Evolutionary conservation across 2,329 filamentous ascomycete genomes (phyloP).

Genomic region (Aspergillus alliaceus): DNA sequence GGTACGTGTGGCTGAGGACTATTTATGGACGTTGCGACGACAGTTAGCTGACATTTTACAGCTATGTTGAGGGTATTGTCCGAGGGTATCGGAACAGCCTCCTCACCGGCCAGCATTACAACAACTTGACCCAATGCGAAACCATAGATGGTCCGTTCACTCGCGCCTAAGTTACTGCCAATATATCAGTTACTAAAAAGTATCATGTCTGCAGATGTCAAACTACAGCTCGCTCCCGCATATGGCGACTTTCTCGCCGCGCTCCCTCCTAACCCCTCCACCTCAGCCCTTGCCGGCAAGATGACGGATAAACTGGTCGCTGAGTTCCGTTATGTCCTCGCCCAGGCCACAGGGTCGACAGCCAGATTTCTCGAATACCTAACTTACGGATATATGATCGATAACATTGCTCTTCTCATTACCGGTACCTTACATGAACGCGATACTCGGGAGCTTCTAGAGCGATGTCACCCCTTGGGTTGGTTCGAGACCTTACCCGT

Average conservation of each 20-base stretch:
- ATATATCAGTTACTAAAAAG: slow-evolving; percentile 1
- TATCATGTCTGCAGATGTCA: slow-evolving; percentile 68
- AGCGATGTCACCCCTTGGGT: slow-evolving; percentile 92
- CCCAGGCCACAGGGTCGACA: slow-evolving; percentile 86
- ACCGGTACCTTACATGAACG: slow-evolving; percentile 96
- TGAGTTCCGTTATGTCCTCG: slow-evolving; percentile 94
- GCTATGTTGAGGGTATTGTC: slow-evolving; percentile 96
- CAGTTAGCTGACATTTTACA: slow-evolving; percentile 40
- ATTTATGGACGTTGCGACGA: not conserved
- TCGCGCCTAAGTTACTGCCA: not conserved
- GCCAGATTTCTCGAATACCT: slow-evolving; percentile 97
- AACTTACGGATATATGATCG: slow-evolving; percentile 99
- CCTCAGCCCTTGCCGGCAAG: slow-evolving; percentile 88
- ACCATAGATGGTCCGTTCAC: slow-evolving; percentile 78
- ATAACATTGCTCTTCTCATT: slow-evolving; percentile 96
- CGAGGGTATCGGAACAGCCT: slow-evolving; percentile 95
- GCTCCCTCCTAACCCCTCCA: slow-evolving; percentile 94
- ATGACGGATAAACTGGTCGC: slow-evolving; percentile 97
- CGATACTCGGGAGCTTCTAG: slow-evolving; percentile 91
- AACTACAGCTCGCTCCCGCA: slow-evolving; percentile 92
- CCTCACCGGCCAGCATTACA: slow-evolving; percentile 86
- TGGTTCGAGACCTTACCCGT: slow-evolving; percentile 99
- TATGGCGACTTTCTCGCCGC: slow-evolving; percentile 96
- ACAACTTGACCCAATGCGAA: slow-evolving; percentile 96
- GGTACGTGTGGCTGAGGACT: slow-evolving; percentile 55